Percentiles rank a stretch among this genome's conserved stretches.
Evolutionary conservation across 129 eudicot species (phyloP).

Genomic region (Pulicaria dysenterica): DNA sequence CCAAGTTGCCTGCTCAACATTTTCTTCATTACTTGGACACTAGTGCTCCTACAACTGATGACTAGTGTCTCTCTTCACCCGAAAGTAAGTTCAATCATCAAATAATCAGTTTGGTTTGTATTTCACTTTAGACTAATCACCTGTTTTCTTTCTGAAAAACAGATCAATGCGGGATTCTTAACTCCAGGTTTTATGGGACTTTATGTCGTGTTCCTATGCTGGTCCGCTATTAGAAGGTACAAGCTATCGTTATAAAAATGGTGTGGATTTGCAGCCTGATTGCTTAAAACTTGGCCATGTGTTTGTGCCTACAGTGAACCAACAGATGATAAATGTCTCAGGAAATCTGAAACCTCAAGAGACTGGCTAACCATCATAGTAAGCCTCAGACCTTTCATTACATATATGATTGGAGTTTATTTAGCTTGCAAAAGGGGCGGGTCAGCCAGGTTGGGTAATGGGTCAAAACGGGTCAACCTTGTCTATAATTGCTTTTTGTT

Average conservation of each 20-base stretch:
- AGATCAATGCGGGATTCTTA: conserved; percentile 69
- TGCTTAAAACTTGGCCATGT: conserved; percentile 8
- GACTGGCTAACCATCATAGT: conserved; percentile 89
- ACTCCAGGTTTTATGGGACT: conserved; percentile 91
- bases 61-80: conserved; percentile 81
- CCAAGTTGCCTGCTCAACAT: conserved; percentile 71
- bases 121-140: neutral
- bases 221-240: conserved; percentile 94
- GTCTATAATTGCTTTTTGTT: no score
- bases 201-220: conserved; percentile 76
- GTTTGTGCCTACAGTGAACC: conserved; percentile 62
- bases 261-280: conserved; percentile 1
- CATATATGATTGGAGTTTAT: no score
- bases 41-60: conserved; percentile 80
- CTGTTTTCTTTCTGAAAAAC: conserved; percentile 24
- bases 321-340: conserved; percentile 64
- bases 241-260: no score
- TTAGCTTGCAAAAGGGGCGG: no score
- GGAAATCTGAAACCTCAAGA: conserved; percentile 54
- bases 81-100: conserved; percentile 41
- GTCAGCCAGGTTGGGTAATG: neutral
- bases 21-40: conserved; percentile 76
- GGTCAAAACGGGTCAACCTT: neutral
- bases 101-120: no score
- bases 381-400: conserved; percentile 28